Conservation (phyloP, 305 asterid genomes). For the Vinca major region DNA sequence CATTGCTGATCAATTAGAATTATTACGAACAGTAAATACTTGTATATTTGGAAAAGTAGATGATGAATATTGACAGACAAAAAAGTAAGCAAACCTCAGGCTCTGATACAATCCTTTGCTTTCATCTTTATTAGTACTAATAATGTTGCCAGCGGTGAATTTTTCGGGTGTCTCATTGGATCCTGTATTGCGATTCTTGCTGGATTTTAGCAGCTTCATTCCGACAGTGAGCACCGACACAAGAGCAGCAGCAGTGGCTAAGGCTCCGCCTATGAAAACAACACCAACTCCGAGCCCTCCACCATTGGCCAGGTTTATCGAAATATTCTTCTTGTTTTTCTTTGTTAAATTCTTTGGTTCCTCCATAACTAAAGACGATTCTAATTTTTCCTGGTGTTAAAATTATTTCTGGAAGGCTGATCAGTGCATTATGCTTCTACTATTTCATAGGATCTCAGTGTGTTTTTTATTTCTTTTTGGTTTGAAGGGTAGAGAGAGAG, state of each 20-base stretch:
- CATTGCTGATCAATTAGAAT: conserved; percentile 24
- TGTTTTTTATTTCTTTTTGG: background rate
- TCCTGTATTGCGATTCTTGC: conserved; percentile 15
- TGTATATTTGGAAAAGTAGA: too few relatives aligned
- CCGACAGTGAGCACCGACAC: conserved; percentile 32
- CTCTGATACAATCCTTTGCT: conserved; percentile 12
- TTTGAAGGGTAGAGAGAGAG: background rate
- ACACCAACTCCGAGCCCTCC: conserved; percentile 40
- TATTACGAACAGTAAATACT: too few relatives aligned
- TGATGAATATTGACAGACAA: too few relatives aligned
- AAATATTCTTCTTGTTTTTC: conserved; percentile 18
- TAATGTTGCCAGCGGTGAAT: conserved; percentile 5
- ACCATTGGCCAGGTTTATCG: conserved; percentile 25
- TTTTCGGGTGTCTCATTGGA: conserved; percentile 5
- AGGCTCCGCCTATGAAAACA: conserved; percentile 53
- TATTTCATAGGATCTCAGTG: too few relatives aligned
- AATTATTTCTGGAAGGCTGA: too few relatives aligned
- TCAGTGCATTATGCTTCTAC: too few relatives aligned
- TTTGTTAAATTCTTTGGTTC: background rate
- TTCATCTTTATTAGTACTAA: conserved; percentile 10
- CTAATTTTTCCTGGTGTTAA: too few relatives aligned
- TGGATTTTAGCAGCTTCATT: conserved; percentile 28
- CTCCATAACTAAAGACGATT: conserved; percentile 17
- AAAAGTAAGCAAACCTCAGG: conserved; percentile 28
- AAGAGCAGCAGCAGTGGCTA: conserved; percentile 47